A percentile compares a stretch with the other conserved stretches of the same genome.
phyloP scores from a whole-genome alignment of 1,139 yeast species.

The Saccharomyces hybrid region DNA sequence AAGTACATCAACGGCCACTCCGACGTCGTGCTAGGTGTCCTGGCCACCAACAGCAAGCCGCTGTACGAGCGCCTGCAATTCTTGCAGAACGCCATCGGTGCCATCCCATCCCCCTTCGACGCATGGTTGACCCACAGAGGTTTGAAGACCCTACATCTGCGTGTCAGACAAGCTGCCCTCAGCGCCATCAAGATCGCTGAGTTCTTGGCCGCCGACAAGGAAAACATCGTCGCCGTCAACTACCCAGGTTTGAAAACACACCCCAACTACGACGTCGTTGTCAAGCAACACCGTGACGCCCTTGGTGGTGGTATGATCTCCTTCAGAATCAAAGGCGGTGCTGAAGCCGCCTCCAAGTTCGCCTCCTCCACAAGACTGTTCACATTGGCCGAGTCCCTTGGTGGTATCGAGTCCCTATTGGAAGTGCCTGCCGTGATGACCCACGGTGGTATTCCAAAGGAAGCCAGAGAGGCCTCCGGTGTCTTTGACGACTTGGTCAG shows the following conservation, averaged over 20 bases:
- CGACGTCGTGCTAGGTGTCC: conserved; percentile 82
- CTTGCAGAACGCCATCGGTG: conserved; percentile 84
- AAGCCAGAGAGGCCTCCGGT: conserved; percentile 71
- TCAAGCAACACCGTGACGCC: conserved; percentile 73
- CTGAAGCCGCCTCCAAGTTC: conserved; percentile 65
- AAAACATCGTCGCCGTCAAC: conserved; percentile 53
- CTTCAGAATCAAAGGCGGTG: conserved; percentile 79
- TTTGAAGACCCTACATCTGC: conserved; percentile 75
- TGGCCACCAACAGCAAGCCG: conserved; percentile 58
- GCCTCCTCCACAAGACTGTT: conserved; percentile 68
- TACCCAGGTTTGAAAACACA: conserved; percentile 76
- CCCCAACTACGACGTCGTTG: conserved; percentile 54
- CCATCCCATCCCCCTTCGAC: conserved; percentile 85
- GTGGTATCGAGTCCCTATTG: conserved; percentile 80
- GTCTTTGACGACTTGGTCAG: conserved; percentile 78
- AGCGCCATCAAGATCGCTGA: conserved; percentile 70
- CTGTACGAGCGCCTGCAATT: conserved; percentile 62
- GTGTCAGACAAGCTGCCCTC: conserved; percentile 62
- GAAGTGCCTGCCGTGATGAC: conserved; percentile 93
- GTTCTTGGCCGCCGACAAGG: conserved; percentile 42
- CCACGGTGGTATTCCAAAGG: conserved; percentile 84
- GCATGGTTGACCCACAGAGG: conserved; percentile 93
- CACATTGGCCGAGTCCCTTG: conserved; percentile 83
- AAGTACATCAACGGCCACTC: conserved; percentile 91
- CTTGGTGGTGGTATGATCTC: conserved; percentile 92